Evolutionary conservation across 2,329 filamentous ascomycete species (phyloP).

Genomic region (Aspergillus brunneoviolaceus): DNA sequence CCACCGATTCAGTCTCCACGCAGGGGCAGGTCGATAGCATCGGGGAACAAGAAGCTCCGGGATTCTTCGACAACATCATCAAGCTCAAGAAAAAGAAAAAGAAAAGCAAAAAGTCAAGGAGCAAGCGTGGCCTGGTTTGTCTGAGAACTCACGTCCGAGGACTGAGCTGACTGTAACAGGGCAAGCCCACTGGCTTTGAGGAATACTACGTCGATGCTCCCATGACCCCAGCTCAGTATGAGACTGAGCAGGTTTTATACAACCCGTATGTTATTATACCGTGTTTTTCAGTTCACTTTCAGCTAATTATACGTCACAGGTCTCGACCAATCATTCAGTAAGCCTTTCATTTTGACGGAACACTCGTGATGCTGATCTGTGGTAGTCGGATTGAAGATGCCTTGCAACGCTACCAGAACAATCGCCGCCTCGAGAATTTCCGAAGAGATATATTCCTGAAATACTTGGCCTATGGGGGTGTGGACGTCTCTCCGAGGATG

Average conservation of each 20-base stretch:
- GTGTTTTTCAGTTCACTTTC: neutral
- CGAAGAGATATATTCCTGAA: conserved; percentile 69
- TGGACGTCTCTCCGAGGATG: conserved; percentile 50
- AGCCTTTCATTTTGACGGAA: conserved; percentile 18
- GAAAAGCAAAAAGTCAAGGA: conserved; percentile 39
- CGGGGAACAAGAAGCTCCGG: neutral
- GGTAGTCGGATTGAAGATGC: conserved; percentile 77
- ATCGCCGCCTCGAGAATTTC: conserved; percentile 68
- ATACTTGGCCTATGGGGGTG: conserved; percentile 70
- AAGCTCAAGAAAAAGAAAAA: conserved; percentile 35
- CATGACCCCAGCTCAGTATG: conserved; percentile 67
- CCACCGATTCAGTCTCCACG: neutral
- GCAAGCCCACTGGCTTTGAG: conserved; percentile 68
- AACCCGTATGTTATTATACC: conserved; percentile 50
- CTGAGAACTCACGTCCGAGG: neutral
- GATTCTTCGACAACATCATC: neutral
- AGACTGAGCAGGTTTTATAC: conserved; percentile 69
- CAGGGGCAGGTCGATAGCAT: neutral
- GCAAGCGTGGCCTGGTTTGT: conserved; percentile 36
- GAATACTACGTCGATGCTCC: conserved; percentile 79
- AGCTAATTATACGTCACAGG: conserved; percentile 12
- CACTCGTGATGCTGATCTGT: conserved; percentile 13
- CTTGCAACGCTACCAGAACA: conserved; percentile 75
- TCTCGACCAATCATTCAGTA: conserved; percentile 59
- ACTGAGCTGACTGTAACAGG: conserved; percentile 26